phyloP scores from a whole-genome alignment of 768 basidiomycete species.

The Lactifluus subvellereus region DNA sequence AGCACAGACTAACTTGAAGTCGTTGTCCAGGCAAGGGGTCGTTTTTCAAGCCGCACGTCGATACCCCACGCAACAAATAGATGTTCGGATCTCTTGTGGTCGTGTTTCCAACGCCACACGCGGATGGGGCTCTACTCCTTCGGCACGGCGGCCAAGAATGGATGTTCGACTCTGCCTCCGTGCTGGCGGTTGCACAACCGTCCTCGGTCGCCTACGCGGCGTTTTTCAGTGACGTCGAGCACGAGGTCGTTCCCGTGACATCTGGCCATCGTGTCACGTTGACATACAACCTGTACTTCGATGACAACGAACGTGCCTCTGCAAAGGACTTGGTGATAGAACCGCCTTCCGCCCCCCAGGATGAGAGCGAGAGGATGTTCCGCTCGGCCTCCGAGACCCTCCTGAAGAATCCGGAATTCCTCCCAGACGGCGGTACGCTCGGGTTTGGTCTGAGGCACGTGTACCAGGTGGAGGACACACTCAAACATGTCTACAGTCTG shows the following conservation, averaged over 20 bases:
- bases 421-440: constrained; percentile 38
- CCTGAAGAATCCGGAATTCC: constrained; percentile 32
- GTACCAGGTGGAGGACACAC: constrained; percentile 31
- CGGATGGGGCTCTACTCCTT: constrained; percentile 41
- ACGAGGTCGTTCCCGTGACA: constrained; percentile 40
- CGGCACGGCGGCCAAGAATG: constrained; percentile 33
- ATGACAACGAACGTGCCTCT: background rate
- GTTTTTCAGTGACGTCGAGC: constrained; percentile 42
- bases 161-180: constrained; percentile 36
- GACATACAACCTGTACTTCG: constrained; percentile 39
- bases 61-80: constrained; percentile 38
- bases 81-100: constrained; percentile 52
- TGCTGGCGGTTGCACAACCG: constrained; percentile 14
- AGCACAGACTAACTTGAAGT: background rate
- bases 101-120: constrained; percentile 41
- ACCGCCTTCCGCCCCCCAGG: background rate
- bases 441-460: constrained; percentile 37
- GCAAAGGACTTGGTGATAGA: background rate
- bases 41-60: constrained; percentile 48
- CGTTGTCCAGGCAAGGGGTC: constrained; percentile 33
- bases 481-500: background rate
- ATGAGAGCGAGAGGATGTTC: constrained; percentile 15
- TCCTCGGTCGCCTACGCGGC: constrained; percentile 35
- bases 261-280: constrained; percentile 42
- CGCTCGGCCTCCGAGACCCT: constrained; percentile 26